Evolutionary conservation across 108 stramenopile genomes (phyloP).

Genomic region (Aurantiochytrium sp.): DNA sequence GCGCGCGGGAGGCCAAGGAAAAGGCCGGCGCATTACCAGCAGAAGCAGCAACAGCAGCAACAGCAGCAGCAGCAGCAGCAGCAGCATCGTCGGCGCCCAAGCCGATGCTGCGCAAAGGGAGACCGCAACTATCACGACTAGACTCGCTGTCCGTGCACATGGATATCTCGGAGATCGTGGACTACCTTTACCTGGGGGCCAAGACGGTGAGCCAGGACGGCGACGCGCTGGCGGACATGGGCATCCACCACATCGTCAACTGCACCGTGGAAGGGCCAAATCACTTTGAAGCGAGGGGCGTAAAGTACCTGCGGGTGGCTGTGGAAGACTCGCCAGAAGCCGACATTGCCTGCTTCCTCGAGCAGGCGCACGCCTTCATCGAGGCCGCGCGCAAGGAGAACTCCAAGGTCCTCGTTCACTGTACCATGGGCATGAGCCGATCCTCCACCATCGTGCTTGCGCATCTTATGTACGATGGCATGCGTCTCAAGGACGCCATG

Average conservation of each 20-base stretch:
- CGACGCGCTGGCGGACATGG: neutral
- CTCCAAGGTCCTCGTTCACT: constrained; percentile 4
- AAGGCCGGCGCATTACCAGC: too few relatives aligned
- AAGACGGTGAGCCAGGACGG: constrained; percentile 16
- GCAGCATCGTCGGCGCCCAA: too few relatives aligned
- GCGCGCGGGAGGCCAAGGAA: neutral
- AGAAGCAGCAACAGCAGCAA: too few relatives aligned
- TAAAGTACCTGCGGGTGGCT: neutral
- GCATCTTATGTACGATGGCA: neutral
- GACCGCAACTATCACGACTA: neutral
- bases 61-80: too few relatives aligned
- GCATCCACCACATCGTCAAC: neutral
- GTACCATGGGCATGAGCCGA: constrained; percentile 17
- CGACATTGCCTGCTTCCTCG: neutral
- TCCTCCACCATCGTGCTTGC: constrained; percentile 21
- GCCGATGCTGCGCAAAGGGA: neutral
- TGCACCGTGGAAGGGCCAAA: neutral
- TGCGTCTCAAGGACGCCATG: neutral
- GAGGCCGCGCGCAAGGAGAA: neutral
- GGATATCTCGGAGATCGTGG: neutral
- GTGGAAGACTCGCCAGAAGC: neutral
- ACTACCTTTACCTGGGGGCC: neutral
- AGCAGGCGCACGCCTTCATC: neutral
- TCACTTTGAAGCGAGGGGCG: neutral
- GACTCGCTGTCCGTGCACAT: constrained; percentile 20